Conservation (phyloP, 2,329 filamentous ascomycete genomes). For the Pezicula neosporulosa region DNA sequence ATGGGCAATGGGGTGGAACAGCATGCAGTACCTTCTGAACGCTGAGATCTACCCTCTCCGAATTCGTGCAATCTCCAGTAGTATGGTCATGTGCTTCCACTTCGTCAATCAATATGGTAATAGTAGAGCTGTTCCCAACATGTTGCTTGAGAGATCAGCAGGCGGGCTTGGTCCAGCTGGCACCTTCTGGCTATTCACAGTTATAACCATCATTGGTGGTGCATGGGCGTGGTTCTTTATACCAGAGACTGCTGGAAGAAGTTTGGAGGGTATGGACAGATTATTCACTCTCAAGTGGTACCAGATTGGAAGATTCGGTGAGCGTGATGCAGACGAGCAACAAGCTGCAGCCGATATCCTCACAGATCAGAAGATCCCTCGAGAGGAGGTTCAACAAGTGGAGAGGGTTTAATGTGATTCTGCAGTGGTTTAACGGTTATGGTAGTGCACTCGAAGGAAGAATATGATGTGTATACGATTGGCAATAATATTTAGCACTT, state of each 20-base stretch:
- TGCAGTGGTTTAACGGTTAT: not conserved
- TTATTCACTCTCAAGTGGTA: slow-evolving; percentile 74
- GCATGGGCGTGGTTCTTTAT: slow-evolving; percentile 70
- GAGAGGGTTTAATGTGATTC: slow-evolving; percentile 5
- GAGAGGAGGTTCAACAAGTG: slow-evolving; percentile 21
- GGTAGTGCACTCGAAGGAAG: too few relatives aligned
- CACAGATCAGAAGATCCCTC: slow-evolving; percentile 39
- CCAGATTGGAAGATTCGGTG: slow-evolving; percentile 60
- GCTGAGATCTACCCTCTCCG: slow-evolving; percentile 75
- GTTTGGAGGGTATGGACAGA: slow-evolving; percentile 66
- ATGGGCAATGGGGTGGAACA: slow-evolving; percentile 72
- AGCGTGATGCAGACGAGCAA: slow-evolving; percentile 44
- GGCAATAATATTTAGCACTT: too few relatives aligned
- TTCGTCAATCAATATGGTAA: slow-evolving; percentile 80
- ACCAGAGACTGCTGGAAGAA: slow-evolving; percentile 67
- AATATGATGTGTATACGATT: too few relatives aligned
- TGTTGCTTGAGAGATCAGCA: slow-evolving; percentile 52
- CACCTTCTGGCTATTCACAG: slow-evolving; percentile 75
- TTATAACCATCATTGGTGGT: slow-evolving; percentile 64
- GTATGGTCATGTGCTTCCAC: slow-evolving; percentile 73
- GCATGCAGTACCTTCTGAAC: slow-evolving; percentile 75
- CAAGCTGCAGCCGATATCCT: slow-evolving; percentile 36
- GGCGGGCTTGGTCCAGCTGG: slow-evolving; percentile 53
- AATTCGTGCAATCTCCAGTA: slow-evolving; percentile 67
- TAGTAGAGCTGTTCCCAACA: slow-evolving; percentile 69